Percentiles rank a stretch among this genome's conserved stretches.
Evolutionary conservation across 176 grass and related monocot species (phyloP).

Genomic region (Hsuehochloa calcarea): DNA sequence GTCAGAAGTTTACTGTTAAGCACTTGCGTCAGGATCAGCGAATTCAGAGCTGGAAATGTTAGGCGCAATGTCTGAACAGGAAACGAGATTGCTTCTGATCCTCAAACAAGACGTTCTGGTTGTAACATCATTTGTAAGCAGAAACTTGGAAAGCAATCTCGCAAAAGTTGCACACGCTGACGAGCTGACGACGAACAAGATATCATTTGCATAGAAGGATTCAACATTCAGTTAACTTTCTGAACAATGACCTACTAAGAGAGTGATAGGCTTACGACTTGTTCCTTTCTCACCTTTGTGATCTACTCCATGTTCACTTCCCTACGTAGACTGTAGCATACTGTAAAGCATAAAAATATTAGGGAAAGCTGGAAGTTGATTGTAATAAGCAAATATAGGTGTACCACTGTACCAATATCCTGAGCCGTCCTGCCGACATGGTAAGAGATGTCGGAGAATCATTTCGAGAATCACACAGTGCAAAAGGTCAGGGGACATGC

Average conservation of each 20-base stretch:
- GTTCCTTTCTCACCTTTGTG: background rate
- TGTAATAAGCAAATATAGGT: too few relatives aligned
- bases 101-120: background rate
- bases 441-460: conserved; percentile 16
- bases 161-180: too few relatives aligned
- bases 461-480: background rate
- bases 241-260: background rate
- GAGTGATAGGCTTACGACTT: background rate
- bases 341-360: background rate
- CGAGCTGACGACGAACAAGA: background rate
- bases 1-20: background rate
- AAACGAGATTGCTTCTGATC: background rate
- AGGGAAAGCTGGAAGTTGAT: background rate
- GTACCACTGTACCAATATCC: background rate
- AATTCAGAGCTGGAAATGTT: background rate
- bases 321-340: too few relatives aligned
- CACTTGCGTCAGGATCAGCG: background rate
- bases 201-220: background rate
- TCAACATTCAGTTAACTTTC: too few relatives aligned
- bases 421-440: conserved; percentile 1
- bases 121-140: background rate
- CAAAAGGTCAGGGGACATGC: background rate
- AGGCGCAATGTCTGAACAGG: background rate
- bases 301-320: background rate
- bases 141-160: background rate